Evolutionary conservation across 306 rosid species (phyloP).

Genomic region (Alnus glutinosa): DNA sequence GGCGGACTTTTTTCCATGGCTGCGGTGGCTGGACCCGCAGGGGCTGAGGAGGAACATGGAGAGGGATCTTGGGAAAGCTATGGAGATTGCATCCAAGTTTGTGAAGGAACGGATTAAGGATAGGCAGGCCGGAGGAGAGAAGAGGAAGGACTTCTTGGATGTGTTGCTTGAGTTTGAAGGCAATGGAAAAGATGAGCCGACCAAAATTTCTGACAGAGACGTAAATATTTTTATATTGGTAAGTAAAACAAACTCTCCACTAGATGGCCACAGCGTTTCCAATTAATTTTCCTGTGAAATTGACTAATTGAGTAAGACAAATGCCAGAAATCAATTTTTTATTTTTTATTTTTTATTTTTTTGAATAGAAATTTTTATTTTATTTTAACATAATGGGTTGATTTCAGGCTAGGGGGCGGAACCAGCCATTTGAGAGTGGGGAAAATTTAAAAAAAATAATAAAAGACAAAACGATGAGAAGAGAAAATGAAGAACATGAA

Average conservation of each 20-base stretch:
- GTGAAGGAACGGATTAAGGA: constrained; percentile 40
- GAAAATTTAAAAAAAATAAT: too few species aligned
- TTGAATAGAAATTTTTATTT: too few species aligned
- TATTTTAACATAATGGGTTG: too few species aligned
- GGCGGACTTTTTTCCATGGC: constrained; percentile 52
- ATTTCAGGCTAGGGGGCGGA: too few species aligned
- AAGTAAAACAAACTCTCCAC: not conserved
- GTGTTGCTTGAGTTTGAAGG: constrained; percentile 54
- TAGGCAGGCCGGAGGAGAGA: not conserved
- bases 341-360: too few species aligned
- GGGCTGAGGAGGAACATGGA: constrained; percentile 52
- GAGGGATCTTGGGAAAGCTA: constrained; percentile 50
- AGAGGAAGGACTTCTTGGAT: constrained; percentile 51
- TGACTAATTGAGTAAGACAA: too few species aligned
- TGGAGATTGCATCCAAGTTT: constrained; percentile 41
- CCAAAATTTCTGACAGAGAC: constrained; percentile 40
- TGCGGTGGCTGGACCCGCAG: constrained; percentile 53
- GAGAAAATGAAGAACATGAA: too few species aligned
- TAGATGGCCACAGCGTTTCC: too few species aligned
- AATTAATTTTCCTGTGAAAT: too few species aligned
- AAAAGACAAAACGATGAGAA: too few species aligned
- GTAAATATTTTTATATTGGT: constrained; percentile 59
- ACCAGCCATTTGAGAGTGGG: too few species aligned
- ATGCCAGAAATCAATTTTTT: too few species aligned
- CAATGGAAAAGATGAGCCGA: constrained; percentile 37